Evolutionary conservation across 768 basidiomycete species (phyloP), one percentile per base, ranked within the genome.

Genomic region (Pleurotus giganteus): DNA sequence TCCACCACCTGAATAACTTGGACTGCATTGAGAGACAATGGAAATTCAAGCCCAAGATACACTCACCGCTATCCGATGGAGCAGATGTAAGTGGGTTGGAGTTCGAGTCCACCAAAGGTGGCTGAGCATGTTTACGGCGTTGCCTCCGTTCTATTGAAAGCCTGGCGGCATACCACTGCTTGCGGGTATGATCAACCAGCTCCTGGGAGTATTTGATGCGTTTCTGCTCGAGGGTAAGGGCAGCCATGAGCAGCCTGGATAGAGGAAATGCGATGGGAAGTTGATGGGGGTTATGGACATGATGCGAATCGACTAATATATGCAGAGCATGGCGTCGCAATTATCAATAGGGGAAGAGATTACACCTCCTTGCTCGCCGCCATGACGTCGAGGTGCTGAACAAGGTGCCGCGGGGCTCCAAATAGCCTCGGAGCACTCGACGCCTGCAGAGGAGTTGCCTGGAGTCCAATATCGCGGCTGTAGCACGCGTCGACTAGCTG

Each of bases 151-250:
- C 52, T 13, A 53, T 42, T 5, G 52, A 53, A 8, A 60, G 59
- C 3, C 61, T 61, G 12, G 68, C 69, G 26, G 69, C 60, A 51
- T 73, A 67, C 68, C 71, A 74, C 56, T 78, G 78, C 50, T 69
- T 70, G 7, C 70, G 63, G 1, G 78, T 80, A 58, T 78, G 65
- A 3, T 65, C 74, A 5, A 71, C 73, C 8, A 80, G 63, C 52
- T 76, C 69, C 23, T 65, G 66, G 2, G 76, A 71, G 53, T 80
- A 78, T 21, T 65, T 60, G 13, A 63, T 63, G 55, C 70, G 74
- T 60, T 70, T 63, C 50, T 76, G 72, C 57, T 77, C 72, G 28
- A 70, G 4, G 15, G 71, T 69, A 9, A 63, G 53, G 32, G 66
- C 62, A n/a, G 66, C 64, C 69, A 71, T 72, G 39, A 29, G 62